Evolutionary conservation across 148 eudicot genomes (phyloP), one percentile per base, ranked within the genome.

Genomic region (Gaultheria prostrata): DNA sequence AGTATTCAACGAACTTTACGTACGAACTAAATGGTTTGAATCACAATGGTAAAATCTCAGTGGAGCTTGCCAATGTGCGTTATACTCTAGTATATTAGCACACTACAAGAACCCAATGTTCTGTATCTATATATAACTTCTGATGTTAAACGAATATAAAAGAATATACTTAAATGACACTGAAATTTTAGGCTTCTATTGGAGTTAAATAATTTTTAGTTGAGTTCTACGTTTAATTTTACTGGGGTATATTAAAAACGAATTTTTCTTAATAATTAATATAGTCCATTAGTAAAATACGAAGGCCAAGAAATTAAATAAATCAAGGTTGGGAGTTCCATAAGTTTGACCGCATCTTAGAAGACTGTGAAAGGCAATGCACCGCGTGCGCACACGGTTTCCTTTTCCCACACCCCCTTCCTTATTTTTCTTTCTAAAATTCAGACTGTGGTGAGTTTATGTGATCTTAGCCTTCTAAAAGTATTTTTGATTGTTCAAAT

Each of bases 261-360:
- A 63, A 24, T 11, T 26, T 24, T 26, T 65, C 32, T 13, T 65
- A 65, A 65, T 65, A 65, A 24, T 65, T 11, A 65, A 65, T 65
- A 26, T 0, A 39, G 3, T 26, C 33, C 28, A 24, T 65, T 26
- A 26, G 26, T n/a, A 24, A 75, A 35, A 17, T n/a, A n/a, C 32
- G 28, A 14, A 76, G 53, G 33, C 54, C 78, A 76, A 76, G 78
- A 49, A 48, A 48, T 74, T 6, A 4, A 20, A 74, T 6, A 35
- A 10, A 26, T n/a, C 13, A 3, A 24, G 71, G 71, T 33, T 65
- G 71, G 71, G 33, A 26, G 32, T 45, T 76, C 77, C 54, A 35
- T 79, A 57, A 28, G n/a, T 80, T 80, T 80, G 82, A 80, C 82
- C 82, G 82, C 74, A 26, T 43, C 75, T 80, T 80, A 26, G 82